phyloP scores from a whole-genome alignment of 2,329 filamentous ascomycete species.

The Stemphylium beticola region DNA sequence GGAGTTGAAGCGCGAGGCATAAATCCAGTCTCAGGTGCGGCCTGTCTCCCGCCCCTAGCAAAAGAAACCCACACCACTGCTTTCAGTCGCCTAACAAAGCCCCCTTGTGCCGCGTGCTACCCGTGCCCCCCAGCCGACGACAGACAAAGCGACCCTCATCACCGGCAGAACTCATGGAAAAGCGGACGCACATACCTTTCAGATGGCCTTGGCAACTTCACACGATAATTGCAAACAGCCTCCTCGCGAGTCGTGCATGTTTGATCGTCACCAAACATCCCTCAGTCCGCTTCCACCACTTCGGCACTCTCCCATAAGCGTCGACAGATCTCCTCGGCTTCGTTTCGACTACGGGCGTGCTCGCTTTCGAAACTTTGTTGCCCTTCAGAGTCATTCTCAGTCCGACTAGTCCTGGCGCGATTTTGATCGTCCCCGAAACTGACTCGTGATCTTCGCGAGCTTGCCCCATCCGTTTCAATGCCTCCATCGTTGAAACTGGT shows the following conservation, averaged over 20 bases:
- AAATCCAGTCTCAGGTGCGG: neutral
- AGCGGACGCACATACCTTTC: slow-evolving; percentile 13
- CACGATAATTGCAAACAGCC: slow-evolving; percentile 9
- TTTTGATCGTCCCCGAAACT: slow-evolving; percentile 37
- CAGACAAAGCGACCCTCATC: neutral
- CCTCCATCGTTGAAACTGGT: slow-evolving; percentile 39
- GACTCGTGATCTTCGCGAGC: slow-evolving; percentile 35
- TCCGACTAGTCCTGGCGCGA: slow-evolving; percentile 21
- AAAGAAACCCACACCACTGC: neutral
- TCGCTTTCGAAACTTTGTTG: slow-evolving; percentile 41
- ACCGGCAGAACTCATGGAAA: neutral
- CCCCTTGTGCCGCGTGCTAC: neutral
- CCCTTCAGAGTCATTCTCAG: slow-evolving; percentile 31
- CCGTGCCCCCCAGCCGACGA: neutral
- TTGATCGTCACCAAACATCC: slow-evolving; percentile 3
- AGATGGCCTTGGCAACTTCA: slow-evolving; percentile 2
- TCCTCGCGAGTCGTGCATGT: slow-evolving; percentile 6
- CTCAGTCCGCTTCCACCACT: slow-evolving; percentile 46
- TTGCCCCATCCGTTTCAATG: slow-evolving; percentile 35
- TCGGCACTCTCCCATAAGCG: slow-evolving; percentile 50
- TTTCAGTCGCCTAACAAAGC: slow-evolving; percentile 1
- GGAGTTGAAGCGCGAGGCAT: neutral
- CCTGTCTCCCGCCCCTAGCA: neutral
- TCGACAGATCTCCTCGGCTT: slow-evolving; percentile 50
- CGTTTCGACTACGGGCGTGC: slow-evolving; percentile 33